Evolutionary conservation across 2,329 filamentous ascomycete species (phyloP), one percentile per base, ranked within the genome.

Genomic region (Sordariomycetes sp.): DNA sequence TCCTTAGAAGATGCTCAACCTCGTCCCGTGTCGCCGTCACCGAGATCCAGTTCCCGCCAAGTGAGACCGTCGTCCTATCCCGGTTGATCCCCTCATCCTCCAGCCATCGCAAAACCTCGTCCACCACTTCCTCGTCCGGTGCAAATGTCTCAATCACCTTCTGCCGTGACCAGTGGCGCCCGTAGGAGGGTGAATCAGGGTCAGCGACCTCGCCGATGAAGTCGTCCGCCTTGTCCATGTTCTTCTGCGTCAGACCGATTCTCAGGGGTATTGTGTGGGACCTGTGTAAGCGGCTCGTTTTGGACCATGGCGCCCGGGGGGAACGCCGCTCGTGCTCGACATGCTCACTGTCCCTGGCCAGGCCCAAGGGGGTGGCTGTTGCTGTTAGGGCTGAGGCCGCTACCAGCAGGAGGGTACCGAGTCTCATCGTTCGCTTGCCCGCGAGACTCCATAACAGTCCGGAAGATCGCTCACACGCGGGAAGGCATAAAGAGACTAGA

Each of bases 101-200:
- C n/a, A 85, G 72, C 82, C 82, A 86, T 10, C 71, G 63, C 63
- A 74, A 74, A 34, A 84, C 78, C 1, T 74, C 68, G 18, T 75
- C 69, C 3, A 83, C 74, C 5, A 78, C 70, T 50, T 80, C 74
- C 7, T 69, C 62, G 16, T 62, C 63, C 0, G 74, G 72, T 10
- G 74, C 69, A 66, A 79, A 79, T 55, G 70, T 73, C 12, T 73
- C 69, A 10, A 71, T 67, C 2, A 79, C 66, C 62, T 77, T 67
- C 25, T 74, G 67, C 2, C 70, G 62, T 6, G 72, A 72, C 73
- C 76, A 78, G 66, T 79, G 75, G 59, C 73, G 71, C 57, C 76
- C 76, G 61, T 78, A 79, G 37, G 71, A 70, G 18, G 70, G 63
- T 7, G 75, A 78, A 12, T 64, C 62, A 2, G 76, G 76, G 62